phyloP scores from a whole-genome alignment of 2,329 filamentous ascomycete genomes.

The Monosporascus cannonballus region DNA sequence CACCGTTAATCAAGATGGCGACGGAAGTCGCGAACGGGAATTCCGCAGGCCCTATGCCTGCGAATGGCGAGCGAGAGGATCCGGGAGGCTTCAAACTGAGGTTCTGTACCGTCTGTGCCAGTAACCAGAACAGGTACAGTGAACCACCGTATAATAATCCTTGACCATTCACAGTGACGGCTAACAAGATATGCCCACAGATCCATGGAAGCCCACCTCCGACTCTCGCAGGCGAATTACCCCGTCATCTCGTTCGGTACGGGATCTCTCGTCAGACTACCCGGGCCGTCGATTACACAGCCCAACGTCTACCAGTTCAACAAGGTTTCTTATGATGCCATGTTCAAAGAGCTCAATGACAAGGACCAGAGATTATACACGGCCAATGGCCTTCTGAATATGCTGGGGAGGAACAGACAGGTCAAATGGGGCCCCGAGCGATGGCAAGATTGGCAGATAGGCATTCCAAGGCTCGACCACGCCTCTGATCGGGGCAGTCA shows the following conservation, averaged over 20 bases:
- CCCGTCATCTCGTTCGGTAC: conserved; percentile 99
- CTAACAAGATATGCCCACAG: conserved; percentile 32
- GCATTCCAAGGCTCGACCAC: conserved; percentile 74
- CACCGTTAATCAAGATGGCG: conserved; percentile 7
- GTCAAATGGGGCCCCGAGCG: conserved; percentile 95
- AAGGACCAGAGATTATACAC: conserved; percentile 87
- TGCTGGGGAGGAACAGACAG: conserved; percentile 85
- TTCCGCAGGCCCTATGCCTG: conserved; percentile 20
- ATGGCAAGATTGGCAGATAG: conserved; percentile 96
- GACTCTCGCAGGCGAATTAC: conserved; percentile 77
- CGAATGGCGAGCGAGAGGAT: conserved; percentile 43
- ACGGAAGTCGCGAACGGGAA: conserved; percentile 38
- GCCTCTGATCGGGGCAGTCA: conserved; percentile 67
- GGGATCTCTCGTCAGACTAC: conserved; percentile 86
- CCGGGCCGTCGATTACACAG: conserved; percentile 83
- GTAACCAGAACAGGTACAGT: conserved; percentile 86
- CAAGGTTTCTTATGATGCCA: conserved; percentile 87
- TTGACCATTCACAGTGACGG: no score
- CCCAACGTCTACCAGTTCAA: conserved; percentile 99
- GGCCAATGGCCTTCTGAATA: conserved; percentile 88
- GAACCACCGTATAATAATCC: neutral
- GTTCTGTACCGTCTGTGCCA: conserved; percentile 98
- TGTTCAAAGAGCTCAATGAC: conserved; percentile 81
- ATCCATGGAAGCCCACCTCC: conserved; percentile 98
- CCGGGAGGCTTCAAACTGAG: conserved; percentile 75